A percentile compares a stretch with the other conserved stretches of the same genome.
Conservation (phyloP, 2,329 filamentous ascomycete species). For the Calonectria pteridis region DNA sequence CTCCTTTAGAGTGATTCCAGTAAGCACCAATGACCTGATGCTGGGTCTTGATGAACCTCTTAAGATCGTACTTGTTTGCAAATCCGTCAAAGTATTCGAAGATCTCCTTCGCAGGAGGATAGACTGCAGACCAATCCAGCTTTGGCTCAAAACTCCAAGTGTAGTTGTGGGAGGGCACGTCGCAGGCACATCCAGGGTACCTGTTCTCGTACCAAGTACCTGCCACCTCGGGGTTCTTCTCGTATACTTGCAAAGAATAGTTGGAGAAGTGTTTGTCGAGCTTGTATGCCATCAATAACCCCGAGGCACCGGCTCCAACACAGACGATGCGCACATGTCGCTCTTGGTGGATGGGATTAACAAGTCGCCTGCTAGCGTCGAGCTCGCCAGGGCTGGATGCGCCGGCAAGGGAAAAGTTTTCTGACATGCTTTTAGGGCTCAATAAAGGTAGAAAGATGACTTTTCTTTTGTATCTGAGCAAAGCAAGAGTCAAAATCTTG, state of each 20-base stretch:
- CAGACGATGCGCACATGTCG: slow-evolving; percentile 37
- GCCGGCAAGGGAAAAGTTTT: slow-evolving; percentile 25
- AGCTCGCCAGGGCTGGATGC: slow-evolving; percentile 29
- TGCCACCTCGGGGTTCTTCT: slow-evolving; percentile 67
- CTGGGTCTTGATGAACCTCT: slow-evolving; percentile 56
- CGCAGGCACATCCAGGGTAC: slow-evolving; percentile 69
- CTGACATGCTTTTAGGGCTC: slow-evolving; percentile 19
- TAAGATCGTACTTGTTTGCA: slow-evolving; percentile 62
- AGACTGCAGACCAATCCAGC: slow-evolving; percentile 67
- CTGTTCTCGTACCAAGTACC: slow-evolving; percentile 72
- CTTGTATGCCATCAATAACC: slow-evolving; percentile 30
- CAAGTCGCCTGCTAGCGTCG: slow-evolving; percentile 33
- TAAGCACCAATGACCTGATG: slow-evolving; percentile 57
- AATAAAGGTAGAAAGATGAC: not conserved
- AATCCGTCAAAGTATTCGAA: slow-evolving; percentile 63
- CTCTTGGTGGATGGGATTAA: slow-evolving; percentile 36
- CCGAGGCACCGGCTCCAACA: slow-evolving; percentile 30
- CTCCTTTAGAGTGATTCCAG: slow-evolving; percentile 58
- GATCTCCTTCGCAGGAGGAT: slow-evolving; percentile 67
- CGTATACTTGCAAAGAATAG: slow-evolving; percentile 56
- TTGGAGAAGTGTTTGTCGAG: slow-evolving; percentile 29
- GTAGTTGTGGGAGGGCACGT: slow-evolving; percentile 66
- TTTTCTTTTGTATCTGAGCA: not conserved
- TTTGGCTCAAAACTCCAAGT: slow-evolving; percentile 61
- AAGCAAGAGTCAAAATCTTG: not conserved